Conservation (phyloP, 78 protist species). For the Chrysochromulina parva region DNA sequence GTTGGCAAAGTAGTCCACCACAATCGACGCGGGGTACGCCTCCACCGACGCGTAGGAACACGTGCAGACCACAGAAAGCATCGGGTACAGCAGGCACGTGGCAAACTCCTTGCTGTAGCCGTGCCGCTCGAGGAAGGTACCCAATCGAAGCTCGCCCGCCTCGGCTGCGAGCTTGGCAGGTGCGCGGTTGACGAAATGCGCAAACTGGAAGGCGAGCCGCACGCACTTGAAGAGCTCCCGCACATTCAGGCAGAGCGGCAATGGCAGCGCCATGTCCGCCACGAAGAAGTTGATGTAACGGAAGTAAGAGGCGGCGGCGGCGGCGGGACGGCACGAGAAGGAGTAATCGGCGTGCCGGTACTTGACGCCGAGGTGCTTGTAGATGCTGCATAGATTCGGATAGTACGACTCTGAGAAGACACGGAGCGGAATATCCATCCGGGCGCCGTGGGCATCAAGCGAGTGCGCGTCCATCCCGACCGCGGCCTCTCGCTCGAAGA, state of each 20-base stretch:
- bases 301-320: not conserved
- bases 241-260: not conserved
- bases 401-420: constrained; percentile 34
- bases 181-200: not conserved
- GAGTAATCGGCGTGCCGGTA: constrained; percentile 1
- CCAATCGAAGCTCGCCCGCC: not conserved
- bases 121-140: not conserved
- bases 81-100: not conserved
- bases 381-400: not conserved
- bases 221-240: not conserved
- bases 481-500: constrained; percentile 5
- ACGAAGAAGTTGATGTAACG: constrained; percentile 7
- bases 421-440: constrained; percentile 31
- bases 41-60: not conserved
- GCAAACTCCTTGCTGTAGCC: not conserved
- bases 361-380: not conserved
- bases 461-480: constrained; percentile 35
- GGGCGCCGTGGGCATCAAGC: not conserved
- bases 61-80: constrained; percentile 28
- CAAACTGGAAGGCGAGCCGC: constrained; percentile 7
- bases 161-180: not conserved
- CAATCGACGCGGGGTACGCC: not conserved
- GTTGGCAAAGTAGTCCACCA: constrained; percentile 27
- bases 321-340: not conserved
- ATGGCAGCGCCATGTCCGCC: not conserved